Evolutionary conservation across 2,329 filamentous ascomycete species (phyloP), one percentile per base, ranked within the genome.

Genomic region (Ceratocystis colombiana): DNA sequence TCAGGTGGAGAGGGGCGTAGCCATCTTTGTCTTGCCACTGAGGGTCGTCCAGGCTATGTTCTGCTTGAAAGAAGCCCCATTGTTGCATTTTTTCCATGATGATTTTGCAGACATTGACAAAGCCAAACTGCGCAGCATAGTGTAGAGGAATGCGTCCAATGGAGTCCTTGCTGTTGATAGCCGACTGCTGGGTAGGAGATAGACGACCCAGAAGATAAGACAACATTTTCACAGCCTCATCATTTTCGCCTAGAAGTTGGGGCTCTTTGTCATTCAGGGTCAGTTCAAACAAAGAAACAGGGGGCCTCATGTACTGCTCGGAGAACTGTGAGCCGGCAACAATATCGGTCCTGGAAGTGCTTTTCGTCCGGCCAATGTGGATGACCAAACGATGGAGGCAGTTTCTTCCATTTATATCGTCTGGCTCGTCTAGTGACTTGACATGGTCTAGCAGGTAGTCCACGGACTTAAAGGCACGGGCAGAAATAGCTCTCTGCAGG

Each of bases 1-100:
- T 90, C 57, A 99, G 82, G 77, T 99, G 93, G 53, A 99, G 79
- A 0, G 94, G 94, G 8, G 92, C 90, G 74, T 88, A 90, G 20
- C 94, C 93, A 72, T 97, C 94, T 22, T 85, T 83, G 73, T 99
- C 94, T 75, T 96, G 93, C 93, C 93, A 97, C 68, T 86, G 81
- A 0, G 84, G 81, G 0, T 89, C 88, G 73, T 97, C 93, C 62
- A 99, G 95, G 8, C 92, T 92, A 69, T 90, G 81, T 45, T 86
- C 84, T 33, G 92, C 86, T 72, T 96, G 83, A 72, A 96, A 96
- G 71, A 95, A 86, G 17, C 83, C 84, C 93, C 93, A 97, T 28
- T 86, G 82, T 73, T 93, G 89, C 86, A 99, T 92, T 71, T 88
- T 87, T 69, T 87, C 85, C 77, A 96, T 92, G 70, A 97, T 83